These are phyloP conservation scores for Sordaria brevicollis DNA, from an alignment of 495 filamentous ascomycete species.

Conservation along the genomic window DNA sequence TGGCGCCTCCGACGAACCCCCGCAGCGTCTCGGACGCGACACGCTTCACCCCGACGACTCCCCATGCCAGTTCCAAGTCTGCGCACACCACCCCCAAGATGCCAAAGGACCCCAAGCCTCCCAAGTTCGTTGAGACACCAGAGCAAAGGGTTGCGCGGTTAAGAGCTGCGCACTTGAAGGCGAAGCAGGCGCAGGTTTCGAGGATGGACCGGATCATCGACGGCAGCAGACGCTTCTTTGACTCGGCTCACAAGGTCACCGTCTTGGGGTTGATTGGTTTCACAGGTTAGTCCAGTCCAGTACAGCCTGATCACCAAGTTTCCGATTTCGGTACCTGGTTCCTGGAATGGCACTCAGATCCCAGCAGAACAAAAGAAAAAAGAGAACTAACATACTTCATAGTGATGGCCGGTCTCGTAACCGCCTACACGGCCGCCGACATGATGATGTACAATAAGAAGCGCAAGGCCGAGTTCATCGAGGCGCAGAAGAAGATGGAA, in stretches of 20 bases:
- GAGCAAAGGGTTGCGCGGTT: slow-evolving; percentile 82
- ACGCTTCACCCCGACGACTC: slow-evolving; percentile 86
- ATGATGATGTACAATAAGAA: slow-evolving; percentile 81
- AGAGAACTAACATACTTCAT: slow-evolving; percentile 6
- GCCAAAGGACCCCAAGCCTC: slow-evolving; percentile 11
- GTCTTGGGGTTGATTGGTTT: slow-evolving; percentile 65
- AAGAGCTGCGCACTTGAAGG: slow-evolving; percentile 64
- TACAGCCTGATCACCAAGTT: not conserved
- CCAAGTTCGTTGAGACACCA: slow-evolving; percentile 56
- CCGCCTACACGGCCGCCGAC: slow-evolving; percentile 71
- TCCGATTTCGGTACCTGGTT: not conserved
- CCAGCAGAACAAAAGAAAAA: too few relatives aligned
- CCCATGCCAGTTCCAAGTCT: slow-evolving; percentile 70
- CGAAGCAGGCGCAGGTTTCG: slow-evolving; percentile 53
- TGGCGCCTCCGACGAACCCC: slow-evolving; percentile 43
- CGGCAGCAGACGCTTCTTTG: slow-evolving; percentile 61
- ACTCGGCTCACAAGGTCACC: slow-evolving; percentile 71
- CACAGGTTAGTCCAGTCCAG: slow-evolving; percentile 49
- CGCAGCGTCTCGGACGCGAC: slow-evolving; percentile 90
- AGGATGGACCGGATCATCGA: slow-evolving; percentile 60
- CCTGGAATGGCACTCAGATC: not conserved
- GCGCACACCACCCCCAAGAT: slow-evolving; percentile 50
- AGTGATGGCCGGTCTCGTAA: slow-evolving; percentile 66
- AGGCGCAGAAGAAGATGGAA: slow-evolving; percentile 49
- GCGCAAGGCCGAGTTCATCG: slow-evolving; percentile 54